A percentile compares a stretch with the other conserved stretches of the same genome.
phyloP scores from a whole-genome alignment of 140 eudicot species.

The Stevia rebaudiana region DNA sequence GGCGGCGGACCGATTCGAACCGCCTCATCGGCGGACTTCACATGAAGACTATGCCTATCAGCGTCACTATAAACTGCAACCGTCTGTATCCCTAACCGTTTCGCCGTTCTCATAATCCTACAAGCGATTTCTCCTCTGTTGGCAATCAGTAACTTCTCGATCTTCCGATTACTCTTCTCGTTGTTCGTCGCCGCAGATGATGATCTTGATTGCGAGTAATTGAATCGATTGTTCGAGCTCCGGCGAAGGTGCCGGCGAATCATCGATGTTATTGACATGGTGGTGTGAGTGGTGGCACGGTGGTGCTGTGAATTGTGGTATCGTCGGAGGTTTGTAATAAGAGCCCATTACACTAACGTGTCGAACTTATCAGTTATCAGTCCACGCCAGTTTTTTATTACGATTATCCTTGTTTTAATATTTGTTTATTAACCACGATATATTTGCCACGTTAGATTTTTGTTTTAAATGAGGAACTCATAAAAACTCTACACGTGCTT shows the following conservation, averaged over 20 bases:
- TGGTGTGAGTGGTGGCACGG: conserved; percentile 12
- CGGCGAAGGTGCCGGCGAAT: conserved; percentile 43
- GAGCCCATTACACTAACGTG: conserved; percentile 18
- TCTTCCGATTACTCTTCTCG: conserved; percentile 24
- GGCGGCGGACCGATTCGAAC: conserved; percentile 90
- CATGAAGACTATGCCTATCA: conserved; percentile 78
- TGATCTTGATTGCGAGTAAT: not conserved
- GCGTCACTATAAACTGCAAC: conserved; percentile 97
- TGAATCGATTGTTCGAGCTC: conserved; percentile 13
- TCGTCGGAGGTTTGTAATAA: conserved; percentile 3
- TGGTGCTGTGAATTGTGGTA: not conserved
- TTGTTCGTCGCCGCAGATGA: conserved; percentile 23
- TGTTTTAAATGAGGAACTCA: too few species aligned
- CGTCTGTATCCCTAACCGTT: conserved; percentile 72
- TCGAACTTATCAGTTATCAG: conserved; percentile 27
- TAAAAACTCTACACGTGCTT: too few species aligned
- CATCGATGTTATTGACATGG: conserved; percentile 46
- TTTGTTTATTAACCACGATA: too few species aligned
- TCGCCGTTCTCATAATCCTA: conserved; percentile 80
- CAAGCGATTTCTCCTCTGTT: conserved; percentile 97
- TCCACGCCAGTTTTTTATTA: conserved; percentile 9
- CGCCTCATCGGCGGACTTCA: conserved; percentile 87
- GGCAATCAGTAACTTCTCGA: conserved; percentile 80
- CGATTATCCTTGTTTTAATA: too few species aligned
- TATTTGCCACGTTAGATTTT: too few species aligned